Evolutionary conservation across 768 basidiomycete genomes (phyloP), one percentile per base, ranked within the genome.

Genomic region (Leccinum arenicola): DNA sequence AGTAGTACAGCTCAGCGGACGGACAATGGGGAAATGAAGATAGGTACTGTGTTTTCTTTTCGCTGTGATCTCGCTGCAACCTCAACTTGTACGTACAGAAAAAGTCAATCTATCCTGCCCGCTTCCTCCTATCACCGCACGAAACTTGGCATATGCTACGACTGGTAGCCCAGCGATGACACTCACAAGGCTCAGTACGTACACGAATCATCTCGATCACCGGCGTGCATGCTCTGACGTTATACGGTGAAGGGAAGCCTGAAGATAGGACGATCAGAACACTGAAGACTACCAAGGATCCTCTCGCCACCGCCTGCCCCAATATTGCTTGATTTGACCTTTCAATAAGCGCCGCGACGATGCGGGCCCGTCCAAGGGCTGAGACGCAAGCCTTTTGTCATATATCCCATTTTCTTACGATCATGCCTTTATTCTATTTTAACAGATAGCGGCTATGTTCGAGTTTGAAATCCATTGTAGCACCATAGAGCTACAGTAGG

Each of bases 11-110:
- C 54, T 10, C 57, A 36, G 8, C 7, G n/a, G 17, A 21, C 36
- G 27, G 52, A 55, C 31, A 57, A 50, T n/a, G 27, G 4, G 6
- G 53, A 60, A 19, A 29, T 27, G 19, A 45, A n/a, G 3, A 21
- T 54, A 64, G 62, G 68, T 62, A 55, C 35, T 14, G 35, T 14
- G 35, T 51, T 40, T 43, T n/a, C 25, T 45, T 23, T 4, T 10
- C 3, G 15, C 35, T 31, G 8, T 36, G 35, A 61, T 31, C 17
- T n/a, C 4, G 50, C 17, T 27, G 49, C 6, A 25, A 31, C 64
- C 21, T 6, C 17, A 50, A 36, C 36, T 8, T 29, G 3, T 40
- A 17, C 29, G 9, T 21, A 10, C 31, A 29, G 29, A 29, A 59
- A 54, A 55, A 54, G 52, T 53, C 29, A 52, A 57, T 1, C 45